Evolutionary conservation across 768 basidiomycete species (phyloP).

Genomic region (Suillus hirtellus): DNA sequence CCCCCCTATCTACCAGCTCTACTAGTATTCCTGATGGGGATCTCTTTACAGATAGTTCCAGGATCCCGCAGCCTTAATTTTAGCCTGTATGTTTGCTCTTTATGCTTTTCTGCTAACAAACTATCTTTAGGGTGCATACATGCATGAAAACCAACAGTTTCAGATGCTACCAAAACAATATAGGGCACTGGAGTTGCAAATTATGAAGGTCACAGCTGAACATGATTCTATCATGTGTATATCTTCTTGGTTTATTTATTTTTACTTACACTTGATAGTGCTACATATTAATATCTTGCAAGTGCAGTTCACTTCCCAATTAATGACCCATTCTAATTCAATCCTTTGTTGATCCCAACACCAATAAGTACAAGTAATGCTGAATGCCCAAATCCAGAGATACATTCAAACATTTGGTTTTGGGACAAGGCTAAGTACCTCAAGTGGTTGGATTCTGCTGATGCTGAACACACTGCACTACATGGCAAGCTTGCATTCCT

Average conservation of each 20-base stretch:
- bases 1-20: not conserved
- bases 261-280: not conserved
- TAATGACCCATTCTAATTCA: not conserved
- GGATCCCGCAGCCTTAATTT: not conserved
- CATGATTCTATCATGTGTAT: not conserved
- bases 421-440: constrained; percentile 7
- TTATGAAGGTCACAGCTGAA: not conserved
- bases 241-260: not conserved
- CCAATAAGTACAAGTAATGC: not conserved
- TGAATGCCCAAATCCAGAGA: not conserved
- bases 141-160: not conserved
- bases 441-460: not conserved
- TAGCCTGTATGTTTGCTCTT: not conserved
- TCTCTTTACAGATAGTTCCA: not conserved
- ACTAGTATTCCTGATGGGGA: not conserved
- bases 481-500: constrained; percentile 1
- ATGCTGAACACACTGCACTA: not conserved
- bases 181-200: not conserved
- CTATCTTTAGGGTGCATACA: not conserved
- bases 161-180: not conserved
- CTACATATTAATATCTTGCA: not conserved
- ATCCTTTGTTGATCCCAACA: not conserved
- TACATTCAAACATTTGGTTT: constrained; percentile 1
- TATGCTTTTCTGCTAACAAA: not conserved
- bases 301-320: not conserved